These are phyloP conservation scores for Echria macrotheca DNA, from an alignment of 495 filamentous ascomycete species.

Conservation along the genomic window DNA sequence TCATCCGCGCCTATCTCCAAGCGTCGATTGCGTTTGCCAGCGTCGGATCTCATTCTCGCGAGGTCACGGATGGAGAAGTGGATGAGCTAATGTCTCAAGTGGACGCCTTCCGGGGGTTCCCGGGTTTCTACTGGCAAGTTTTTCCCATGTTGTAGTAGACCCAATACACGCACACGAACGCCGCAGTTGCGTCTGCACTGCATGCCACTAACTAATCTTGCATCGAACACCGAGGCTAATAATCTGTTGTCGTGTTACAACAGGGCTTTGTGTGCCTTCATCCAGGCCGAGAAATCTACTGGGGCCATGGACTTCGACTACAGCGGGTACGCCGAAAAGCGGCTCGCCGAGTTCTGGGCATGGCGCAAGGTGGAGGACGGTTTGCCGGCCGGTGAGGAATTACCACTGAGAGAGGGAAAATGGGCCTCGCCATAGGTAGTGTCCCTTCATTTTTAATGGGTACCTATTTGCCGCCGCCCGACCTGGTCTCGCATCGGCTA, in stretches of 20 bases:
- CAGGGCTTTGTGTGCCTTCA: neutral
- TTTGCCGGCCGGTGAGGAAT: neutral
- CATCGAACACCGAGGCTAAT: neutral
- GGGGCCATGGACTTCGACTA: neutral
- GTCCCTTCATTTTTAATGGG: too few species aligned
- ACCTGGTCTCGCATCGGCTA: too few species aligned
- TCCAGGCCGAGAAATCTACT: neutral
- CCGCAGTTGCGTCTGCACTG: too few species aligned
- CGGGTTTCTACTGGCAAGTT: constrained; percentile 1
- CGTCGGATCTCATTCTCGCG: neutral
- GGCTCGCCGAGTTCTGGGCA: neutral
- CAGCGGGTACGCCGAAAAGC: neutral
- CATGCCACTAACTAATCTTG: too few species aligned
- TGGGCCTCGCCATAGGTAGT: neutral
- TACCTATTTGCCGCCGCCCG: too few species aligned
- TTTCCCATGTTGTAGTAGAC: too few species aligned
- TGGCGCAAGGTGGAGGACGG: neutral
- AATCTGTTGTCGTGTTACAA: neutral
- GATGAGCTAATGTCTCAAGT: neutral
- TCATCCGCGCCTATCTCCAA: constrained; percentile 1
- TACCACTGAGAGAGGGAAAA: neutral
- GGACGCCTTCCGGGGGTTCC: neutral
- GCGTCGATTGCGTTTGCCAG: neutral
- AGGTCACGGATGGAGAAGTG: neutral
- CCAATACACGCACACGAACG: too few species aligned